These are phyloP conservation scores for Sanguinoderma infundibulare DNA, from an alignment of 1,284 basidiomycete genomes.

Conservation along the genomic window DNA sequence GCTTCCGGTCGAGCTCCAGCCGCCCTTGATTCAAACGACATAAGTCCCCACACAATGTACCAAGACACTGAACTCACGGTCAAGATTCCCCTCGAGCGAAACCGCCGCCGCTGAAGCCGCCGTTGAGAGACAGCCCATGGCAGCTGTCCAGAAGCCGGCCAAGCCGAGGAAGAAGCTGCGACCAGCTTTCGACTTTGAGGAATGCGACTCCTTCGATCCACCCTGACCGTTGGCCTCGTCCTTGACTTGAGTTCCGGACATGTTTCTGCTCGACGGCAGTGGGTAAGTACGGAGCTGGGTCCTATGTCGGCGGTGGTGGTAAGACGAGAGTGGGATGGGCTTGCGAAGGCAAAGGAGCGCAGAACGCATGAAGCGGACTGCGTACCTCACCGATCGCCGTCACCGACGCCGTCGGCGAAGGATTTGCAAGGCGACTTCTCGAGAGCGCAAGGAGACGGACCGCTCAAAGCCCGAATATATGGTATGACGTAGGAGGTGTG, in stretches of 20 bases:
- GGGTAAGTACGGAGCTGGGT: background rate
- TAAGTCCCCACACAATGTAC: background rate
- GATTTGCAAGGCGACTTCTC: background rate
- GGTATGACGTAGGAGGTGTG: constrained; percentile 3
- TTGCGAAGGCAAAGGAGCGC: background rate
- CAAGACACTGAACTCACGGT: background rate
- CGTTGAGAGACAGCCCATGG: constrained; percentile 9
- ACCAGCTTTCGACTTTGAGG: background rate
- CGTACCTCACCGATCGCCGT: background rate
- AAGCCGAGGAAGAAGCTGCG: constrained; percentile 1
- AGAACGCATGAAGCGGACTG: background rate
- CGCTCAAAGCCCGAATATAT: background rate
- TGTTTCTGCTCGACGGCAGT: background rate
- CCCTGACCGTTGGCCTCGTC: background rate
- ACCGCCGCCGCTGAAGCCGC: constrained; percentile 14
- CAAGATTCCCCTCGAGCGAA: constrained; percentile 13
- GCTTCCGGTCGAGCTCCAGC: constrained; percentile 15
- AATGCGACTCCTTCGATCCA: background rate
- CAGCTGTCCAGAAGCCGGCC: background rate
- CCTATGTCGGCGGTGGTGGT: background rate
- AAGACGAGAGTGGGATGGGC: background rate
- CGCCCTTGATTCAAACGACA: background rate
- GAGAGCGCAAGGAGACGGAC: background rate
- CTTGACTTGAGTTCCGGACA: background rate
- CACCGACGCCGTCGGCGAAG: background rate